Conservation (phyloP, 805 yeast genomes). For the Suhomyces faveliae region DNA sequence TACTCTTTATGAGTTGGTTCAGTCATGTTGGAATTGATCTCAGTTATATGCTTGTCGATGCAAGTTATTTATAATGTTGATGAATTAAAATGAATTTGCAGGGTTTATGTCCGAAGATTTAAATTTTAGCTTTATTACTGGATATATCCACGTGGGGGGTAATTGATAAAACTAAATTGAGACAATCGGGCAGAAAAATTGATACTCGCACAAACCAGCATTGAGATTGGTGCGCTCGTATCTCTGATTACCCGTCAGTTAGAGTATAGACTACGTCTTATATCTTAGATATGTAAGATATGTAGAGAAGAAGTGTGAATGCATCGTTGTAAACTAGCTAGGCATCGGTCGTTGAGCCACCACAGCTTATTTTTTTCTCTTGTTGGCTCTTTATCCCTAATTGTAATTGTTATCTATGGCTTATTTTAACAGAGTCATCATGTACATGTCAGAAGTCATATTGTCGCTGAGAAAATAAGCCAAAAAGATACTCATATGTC, state of each 20-base stretch:
- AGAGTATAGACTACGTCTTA: too few species aligned
- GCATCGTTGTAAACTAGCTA: neutral
- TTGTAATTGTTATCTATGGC: neutral
- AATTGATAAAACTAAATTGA: too few species aligned
- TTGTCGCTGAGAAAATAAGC: neutral
- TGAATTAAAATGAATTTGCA: neutral
- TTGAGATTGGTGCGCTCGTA: neutral
- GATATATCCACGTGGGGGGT: neutral
- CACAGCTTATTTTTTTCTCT: neutral
- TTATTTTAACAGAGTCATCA: neutral
- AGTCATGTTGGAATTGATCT: neutral
- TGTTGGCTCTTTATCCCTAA: neutral
- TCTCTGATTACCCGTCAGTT: too few species aligned
- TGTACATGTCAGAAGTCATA: neutral
- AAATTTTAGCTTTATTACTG: neutral
- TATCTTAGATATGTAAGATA: neutral
- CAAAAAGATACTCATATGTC: too few species aligned
- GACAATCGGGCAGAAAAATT: neutral
- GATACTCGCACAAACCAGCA: neutral
- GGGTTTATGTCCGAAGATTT: neutral
- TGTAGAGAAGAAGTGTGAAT: neutral
- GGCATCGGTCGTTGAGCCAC: neutral
- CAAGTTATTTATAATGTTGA: neutral
- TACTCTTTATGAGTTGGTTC: constrained; percentile 4
- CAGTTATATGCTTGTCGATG: neutral